Evolutionary conservation across 1,139 yeast species (phyloP), one percentile per base, ranked within the genome.

Genomic region (Lodderomyces metapsilosis): DNA sequence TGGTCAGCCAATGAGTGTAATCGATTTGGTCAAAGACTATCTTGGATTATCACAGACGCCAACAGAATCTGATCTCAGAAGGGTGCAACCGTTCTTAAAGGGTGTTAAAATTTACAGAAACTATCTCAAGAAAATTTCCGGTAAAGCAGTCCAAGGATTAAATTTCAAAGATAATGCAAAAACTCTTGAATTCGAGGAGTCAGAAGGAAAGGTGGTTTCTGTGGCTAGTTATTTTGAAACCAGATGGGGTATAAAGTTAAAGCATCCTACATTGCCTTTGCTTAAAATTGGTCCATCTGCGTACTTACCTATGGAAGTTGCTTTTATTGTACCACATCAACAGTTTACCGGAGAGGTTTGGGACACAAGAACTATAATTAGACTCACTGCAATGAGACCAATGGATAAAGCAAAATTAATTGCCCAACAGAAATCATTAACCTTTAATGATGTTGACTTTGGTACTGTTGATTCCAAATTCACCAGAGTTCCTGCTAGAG

Each of bases 281-380:
- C n/a, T 48, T 6, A 34, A 45, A 33, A 41, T 48, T 41, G 48
- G 48, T 11, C 21, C 37, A n/a, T 42, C 38, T 18, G 44, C 44
- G 4, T 48, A 34, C 34, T 44, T 46, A 16, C 51, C 51, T 3
- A 44, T 48, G 48, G 50, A 48, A 34, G 34, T 46, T 11, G 50
- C 43, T 16, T 25, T 37, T 8, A 43, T 48, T 43, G 36, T 44
- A 3, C 51, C 51, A 11, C 35, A 41, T 36, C 48, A 48, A 36
- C 46, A 44, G 34, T 48, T 35, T 32, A 42, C 37, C 17, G 51
- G 51, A 10, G 50, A 48, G 28, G 39, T 46, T 4, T 43, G 38
- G 21, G 51, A 48, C 36, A 45, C 48, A 12, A 31, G 47, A 34
- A 43, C 42, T 10, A 34, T 48, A 17, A 40, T 48, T 18, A 36